Conservation (phyloP, 2,329 filamentous ascomycete genomes). For the Pseudogymnoascus sp. region DNA sequence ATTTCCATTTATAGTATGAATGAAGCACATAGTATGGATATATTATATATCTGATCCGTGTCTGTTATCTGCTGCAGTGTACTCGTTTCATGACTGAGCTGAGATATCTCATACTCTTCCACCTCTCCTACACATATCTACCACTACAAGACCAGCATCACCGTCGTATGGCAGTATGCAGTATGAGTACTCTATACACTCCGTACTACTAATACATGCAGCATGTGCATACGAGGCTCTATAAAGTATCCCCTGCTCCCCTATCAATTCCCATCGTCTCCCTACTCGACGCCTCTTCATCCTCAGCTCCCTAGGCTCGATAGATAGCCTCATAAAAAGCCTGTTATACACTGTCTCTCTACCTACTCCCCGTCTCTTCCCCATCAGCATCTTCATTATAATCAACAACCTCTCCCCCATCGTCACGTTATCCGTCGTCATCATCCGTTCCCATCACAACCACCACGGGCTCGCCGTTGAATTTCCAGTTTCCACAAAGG, state of each 20-base stretch:
- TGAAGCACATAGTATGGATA: not conserved
- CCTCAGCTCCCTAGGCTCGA: not conserved
- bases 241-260: not conserved
- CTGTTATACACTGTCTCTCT: not conserved
- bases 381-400: not conserved
- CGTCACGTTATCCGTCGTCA: not conserved
- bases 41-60: not conserved
- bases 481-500: conserved; percentile 1
- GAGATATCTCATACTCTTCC: not conserved
- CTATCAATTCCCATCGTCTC: not conserved
- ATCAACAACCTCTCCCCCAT: not conserved
- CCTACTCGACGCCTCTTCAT: not conserved
- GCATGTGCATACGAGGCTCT: not conserved
- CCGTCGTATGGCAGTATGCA: not conserved
- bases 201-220: not conserved
- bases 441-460: not conserved
- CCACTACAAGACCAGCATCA: not conserved
- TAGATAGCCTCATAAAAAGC: not conserved
- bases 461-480: not conserved
- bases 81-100: not conserved
- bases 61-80: not conserved
- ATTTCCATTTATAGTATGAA: not conserved
- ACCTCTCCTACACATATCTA: not conserved
- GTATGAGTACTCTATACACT: not conserved
- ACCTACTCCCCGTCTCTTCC: not conserved